Evolutionary conservation across 371 early-diverging fungal species (phyloP).

Genomic region (Mucor sp.): DNA sequence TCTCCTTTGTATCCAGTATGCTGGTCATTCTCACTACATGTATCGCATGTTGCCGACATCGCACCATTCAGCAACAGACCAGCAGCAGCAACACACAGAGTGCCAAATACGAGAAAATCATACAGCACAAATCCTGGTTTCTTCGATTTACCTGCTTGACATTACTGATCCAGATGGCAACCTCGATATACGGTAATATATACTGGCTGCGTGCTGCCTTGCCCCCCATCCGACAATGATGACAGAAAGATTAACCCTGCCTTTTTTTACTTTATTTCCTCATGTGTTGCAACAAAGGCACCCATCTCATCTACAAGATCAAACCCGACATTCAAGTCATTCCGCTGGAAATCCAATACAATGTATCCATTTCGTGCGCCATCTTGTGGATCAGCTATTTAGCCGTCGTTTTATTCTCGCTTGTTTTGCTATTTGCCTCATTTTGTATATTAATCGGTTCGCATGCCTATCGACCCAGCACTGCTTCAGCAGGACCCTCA

Average conservation of each 20-base stretch:
- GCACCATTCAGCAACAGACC: background rate
- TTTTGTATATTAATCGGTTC: slow-evolving; percentile 28
- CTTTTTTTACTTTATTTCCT: too few relatives aligned
- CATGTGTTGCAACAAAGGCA: slow-evolving; percentile 16
- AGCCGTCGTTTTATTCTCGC: slow-evolving; percentile 17
- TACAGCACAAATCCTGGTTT: slow-evolving; percentile 18
- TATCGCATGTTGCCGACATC: slow-evolving; percentile 12
- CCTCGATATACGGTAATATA: slow-evolving; percentile 22
- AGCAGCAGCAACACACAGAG: background rate
- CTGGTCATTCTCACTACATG: slow-evolving; percentile 13
- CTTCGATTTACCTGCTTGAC: slow-evolving; percentile 13
- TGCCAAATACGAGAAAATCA: background rate
- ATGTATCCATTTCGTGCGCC: slow-evolving; percentile 14
- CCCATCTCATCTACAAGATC: slow-evolving; percentile 20
- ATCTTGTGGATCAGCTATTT: slow-evolving; percentile 30
- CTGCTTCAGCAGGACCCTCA: background rate
- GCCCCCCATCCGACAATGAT: too few relatives aligned
- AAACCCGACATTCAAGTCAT: slow-evolving; percentile 11
- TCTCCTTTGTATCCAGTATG: slow-evolving; percentile 10
- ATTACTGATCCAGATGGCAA: slow-evolving; percentile 15
- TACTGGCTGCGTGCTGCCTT: too few relatives aligned
- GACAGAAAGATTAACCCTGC: background rate
- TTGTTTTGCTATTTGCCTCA: slow-evolving; percentile 24
- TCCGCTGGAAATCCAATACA: slow-evolving; percentile 17
- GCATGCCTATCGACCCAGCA: background rate